phyloP scores from a whole-genome alignment of 2,329 filamentous ascomycete species.

The Curvularia verruculosa region DNA sequence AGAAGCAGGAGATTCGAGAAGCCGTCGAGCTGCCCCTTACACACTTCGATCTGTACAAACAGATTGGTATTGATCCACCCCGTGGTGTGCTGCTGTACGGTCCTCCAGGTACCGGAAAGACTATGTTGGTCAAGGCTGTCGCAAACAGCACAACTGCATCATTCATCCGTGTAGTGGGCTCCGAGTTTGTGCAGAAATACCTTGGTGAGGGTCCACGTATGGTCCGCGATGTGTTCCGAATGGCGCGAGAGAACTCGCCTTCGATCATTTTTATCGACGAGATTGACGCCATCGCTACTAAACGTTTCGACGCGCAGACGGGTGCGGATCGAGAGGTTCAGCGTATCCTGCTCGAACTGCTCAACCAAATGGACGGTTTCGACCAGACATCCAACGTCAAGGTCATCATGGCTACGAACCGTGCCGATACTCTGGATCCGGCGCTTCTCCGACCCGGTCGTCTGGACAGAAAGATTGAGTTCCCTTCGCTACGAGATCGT shows the following conservation, averaged over 20 bases:
- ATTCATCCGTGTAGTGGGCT: slow-evolving; percentile 97
- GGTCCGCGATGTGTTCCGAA: slow-evolving; percentile 98
- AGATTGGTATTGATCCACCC: slow-evolving; percentile 98
- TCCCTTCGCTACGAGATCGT: slow-evolving; percentile 91
- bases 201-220: slow-evolving; percentile 96
- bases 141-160: slow-evolving; percentile 97
- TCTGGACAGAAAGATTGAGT: slow-evolving; percentile 98
- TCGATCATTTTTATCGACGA: slow-evolving; percentile 81
- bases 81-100: slow-evolving; percentile 96
- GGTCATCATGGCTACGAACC: slow-evolving; percentile 99
- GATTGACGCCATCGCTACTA: slow-evolving; percentile 8
- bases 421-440: slow-evolving; percentile 94
- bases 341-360: slow-evolving; percentile 93
- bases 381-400: slow-evolving; percentile 99
- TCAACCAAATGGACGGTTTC: slow-evolving; percentile 99
- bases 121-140: slow-evolving; percentile 97
- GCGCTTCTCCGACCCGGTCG: slow-evolving; percentile 92
- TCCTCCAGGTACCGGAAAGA: slow-evolving; percentile 94
- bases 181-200: slow-evolving; percentile 99
- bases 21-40: slow-evolving; percentile 96
- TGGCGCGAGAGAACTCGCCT: slow-evolving; percentile 97
- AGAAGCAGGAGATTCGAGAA: slow-evolving; percentile 99
- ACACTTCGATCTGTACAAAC: slow-evolving; percentile 98
- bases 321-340: slow-evolving; percentile 98
- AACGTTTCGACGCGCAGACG: slow-evolving; percentile 95